Percentiles rank a stretch among this genome's conserved stretches.
phyloP scores from a whole-genome alignment of 352 stramenopile species.

The Globisporangium spiculum region DNA sequence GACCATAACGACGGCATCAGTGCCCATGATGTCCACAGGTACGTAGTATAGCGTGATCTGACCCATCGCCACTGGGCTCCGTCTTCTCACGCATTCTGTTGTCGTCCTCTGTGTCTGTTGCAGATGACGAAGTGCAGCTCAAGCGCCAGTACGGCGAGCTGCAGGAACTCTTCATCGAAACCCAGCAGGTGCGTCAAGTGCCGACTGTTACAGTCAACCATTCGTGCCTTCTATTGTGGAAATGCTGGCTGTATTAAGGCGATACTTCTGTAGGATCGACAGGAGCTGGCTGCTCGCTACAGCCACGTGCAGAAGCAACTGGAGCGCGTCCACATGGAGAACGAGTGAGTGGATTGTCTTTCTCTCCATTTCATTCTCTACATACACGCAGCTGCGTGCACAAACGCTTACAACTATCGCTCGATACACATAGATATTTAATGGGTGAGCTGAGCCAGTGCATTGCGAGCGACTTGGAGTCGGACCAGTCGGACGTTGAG shows the following conservation, averaged over 20 bases:
- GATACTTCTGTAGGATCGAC: conserved; percentile 19
- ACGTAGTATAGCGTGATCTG: neutral
- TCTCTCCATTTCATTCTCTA: neutral
- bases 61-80: neutral
- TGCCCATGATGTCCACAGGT: neutral
- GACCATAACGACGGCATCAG: neutral
- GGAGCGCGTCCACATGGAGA: conserved; percentile 28
- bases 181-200: conserved; percentile 20
- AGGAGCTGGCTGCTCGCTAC: conserved; percentile 20
- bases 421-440: conserved; percentile 26
- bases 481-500: conserved; percentile 42
- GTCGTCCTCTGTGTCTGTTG: neutral
- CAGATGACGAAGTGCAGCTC: conserved; percentile 4
- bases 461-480: conserved; percentile 42
- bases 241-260: neutral
- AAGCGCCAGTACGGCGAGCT: conserved; percentile 24
- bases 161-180: conserved; percentile 18
- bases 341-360: conserved; percentile 24
- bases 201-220: neutral
- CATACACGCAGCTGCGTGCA: neutral
- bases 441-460: conserved; percentile 38
- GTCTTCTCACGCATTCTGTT: neutral
- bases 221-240: neutral
- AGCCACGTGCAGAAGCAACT: conserved; percentile 18
- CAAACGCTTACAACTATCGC: neutral